These are phyloP conservation scores for Diaporthe ampelina DNA, from an alignment of 2,329 filamentous ascomycete species.

Conservation along the genomic window DNA sequence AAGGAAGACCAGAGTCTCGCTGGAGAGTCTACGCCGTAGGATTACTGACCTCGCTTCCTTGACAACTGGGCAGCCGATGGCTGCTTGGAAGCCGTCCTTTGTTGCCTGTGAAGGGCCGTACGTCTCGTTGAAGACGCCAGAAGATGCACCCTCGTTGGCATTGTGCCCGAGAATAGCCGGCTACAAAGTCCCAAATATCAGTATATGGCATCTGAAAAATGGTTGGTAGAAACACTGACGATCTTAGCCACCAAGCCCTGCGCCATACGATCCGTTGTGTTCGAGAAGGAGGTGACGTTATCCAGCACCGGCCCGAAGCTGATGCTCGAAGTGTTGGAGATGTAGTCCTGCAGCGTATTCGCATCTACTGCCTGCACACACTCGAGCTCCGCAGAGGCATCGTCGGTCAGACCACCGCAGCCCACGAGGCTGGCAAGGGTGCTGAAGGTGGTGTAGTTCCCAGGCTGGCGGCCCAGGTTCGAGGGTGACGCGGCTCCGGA, in stretches of 20 bases:
- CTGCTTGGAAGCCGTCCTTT: slow-evolving; percentile 8
- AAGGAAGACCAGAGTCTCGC: rapidly evolving
- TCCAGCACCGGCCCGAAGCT: slow-evolving; percentile 52
- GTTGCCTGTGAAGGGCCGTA: slow-evolving; percentile 6
- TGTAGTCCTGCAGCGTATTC: slow-evolving; percentile 51
- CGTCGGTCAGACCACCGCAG: slow-evolving; percentile 50
- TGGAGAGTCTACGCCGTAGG: rapidly evolving
- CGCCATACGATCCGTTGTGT: slow-evolving; percentile 50
- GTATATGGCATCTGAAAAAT: background rate
- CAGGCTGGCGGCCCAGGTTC: slow-evolving; percentile 6
- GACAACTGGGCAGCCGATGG: slow-evolving; percentile 17
- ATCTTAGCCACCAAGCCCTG: slow-evolving; percentile 48
- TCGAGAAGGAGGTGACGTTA: slow-evolving; percentile 50
- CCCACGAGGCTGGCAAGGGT: slow-evolving; percentile 56
- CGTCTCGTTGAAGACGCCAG: background rate
- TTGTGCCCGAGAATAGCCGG: slow-evolving; percentile 47
- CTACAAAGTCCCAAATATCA: slow-evolving; percentile 27
- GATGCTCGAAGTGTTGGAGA: slow-evolving; percentile 47
- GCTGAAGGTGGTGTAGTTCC: slow-evolving; percentile 52
- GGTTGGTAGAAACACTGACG: slow-evolving; percentile 36
- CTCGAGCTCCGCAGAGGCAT: slow-evolving; percentile 49
- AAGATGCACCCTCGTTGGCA: slow-evolving; percentile 44
- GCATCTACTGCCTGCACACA: slow-evolving; percentile 55
- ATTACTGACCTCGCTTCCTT: background rate
- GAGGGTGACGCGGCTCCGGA: slow-evolving; percentile 53